Percentiles rank a stretch among this genome's conserved stretches.
These are phyloP conservation scores for Purpureocillium lavendulum DNA, from an alignment of 2,329 filamentous ascomycete genomes.

Conservation along the genomic window DNA sequence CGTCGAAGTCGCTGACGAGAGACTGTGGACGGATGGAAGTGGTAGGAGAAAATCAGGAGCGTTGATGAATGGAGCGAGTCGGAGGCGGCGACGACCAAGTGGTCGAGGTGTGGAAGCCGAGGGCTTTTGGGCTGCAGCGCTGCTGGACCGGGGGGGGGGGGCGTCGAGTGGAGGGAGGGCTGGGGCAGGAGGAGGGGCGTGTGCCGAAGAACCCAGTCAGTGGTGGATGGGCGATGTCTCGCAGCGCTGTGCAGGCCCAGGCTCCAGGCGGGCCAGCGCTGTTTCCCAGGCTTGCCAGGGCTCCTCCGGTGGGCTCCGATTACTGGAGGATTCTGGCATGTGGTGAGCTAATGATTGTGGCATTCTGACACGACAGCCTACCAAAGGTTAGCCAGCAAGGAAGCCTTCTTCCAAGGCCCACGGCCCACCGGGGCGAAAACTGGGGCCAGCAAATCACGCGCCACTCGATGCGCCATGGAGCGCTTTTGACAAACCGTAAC, in stretches of 20 bases:
- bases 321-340: background rate
- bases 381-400: no score
- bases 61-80: background rate
- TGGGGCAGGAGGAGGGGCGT: background rate
- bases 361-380: background rate
- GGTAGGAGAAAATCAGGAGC: no score
- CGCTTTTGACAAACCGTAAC: background rate
- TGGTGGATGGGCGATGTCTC: no score
- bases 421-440: no score
- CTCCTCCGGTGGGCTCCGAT: constrained; percentile 1
- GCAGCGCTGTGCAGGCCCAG: no score
- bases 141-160: background rate
- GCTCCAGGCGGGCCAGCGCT: background rate
- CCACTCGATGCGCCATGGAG: background rate
- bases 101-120: background rate
- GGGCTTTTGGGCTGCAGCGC: constrained; percentile 3
- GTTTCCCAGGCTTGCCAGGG: no score
- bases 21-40: no score
- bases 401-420: no score
- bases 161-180: no score
- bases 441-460: background rate
- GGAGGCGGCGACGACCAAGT: background rate
- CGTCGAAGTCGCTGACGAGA: no score
- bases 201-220: no score
- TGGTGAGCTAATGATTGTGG: constrained; percentile 3